Percentiles rank a stretch among this genome's conserved stretches.
phyloP scores from a whole-genome alignment of 257 asterid genomes.

The Plantago ovata region DNA sequence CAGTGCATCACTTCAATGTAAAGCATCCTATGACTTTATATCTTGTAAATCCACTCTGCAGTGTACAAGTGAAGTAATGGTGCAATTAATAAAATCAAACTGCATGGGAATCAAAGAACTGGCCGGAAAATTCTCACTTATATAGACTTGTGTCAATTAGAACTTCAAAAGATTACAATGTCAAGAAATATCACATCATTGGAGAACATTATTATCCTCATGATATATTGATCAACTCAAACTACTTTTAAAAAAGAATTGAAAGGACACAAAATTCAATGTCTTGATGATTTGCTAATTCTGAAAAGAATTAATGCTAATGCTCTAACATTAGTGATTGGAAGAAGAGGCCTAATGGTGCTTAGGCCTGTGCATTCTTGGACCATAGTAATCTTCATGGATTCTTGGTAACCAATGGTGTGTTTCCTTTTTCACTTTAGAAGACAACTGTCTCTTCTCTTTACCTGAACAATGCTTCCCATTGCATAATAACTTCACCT shows the following conservation, averaged over 20 bases:
- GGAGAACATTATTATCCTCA: background rate
- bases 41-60: too few species aligned
- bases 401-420: slow-evolving; percentile 75
- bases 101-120: background rate
- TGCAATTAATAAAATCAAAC: background rate
- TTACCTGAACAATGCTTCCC: slow-evolving; percentile 47
- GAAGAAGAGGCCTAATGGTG: slow-evolving; percentile 1
- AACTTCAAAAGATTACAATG: background rate
- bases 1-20: too few species aligned
- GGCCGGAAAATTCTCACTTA: background rate
- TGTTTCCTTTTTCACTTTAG: slow-evolving; percentile 38
- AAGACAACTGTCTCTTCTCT: slow-evolving; percentile 40
- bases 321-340: background rate
- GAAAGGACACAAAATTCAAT: slow-evolving; percentile 23
- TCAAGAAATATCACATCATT: background rate
- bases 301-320: slow-evolving; percentile 12
- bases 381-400: slow-evolving; percentile 84
- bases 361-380: slow-evolving; percentile 45
- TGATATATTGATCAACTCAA: background rate
- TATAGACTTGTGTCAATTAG: background rate
- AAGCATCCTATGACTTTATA: too few species aligned
- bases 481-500: slow-evolving; percentile 10
- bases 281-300: slow-evolving; percentile 3
- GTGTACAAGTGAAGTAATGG: too few species aligned
- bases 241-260: background rate